Conservation (phyloP, 768 basidiomycete species). For the Leccinum subtestaceum region DNA sequence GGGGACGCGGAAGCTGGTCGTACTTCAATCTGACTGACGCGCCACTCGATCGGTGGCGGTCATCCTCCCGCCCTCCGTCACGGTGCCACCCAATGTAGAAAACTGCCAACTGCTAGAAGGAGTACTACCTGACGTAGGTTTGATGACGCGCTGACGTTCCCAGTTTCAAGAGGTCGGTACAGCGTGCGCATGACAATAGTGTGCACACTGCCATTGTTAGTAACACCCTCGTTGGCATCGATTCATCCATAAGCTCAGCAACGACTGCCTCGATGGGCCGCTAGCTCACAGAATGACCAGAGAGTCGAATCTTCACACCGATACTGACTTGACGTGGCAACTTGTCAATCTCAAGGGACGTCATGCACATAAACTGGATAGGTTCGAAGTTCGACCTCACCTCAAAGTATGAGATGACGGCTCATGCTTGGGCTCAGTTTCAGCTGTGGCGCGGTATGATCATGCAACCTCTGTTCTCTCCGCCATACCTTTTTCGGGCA, state of each 20-base stretch:
- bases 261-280: too few relatives aligned
- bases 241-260: not conserved
- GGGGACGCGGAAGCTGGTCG: not conserved
- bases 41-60: slow-evolving; percentile 5
- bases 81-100: not conserved
- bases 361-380: not conserved
- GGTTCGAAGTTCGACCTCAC: not conserved
- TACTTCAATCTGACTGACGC: not conserved
- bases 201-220: not conserved
- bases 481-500: slow-evolving; percentile 3
- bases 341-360: not conserved
- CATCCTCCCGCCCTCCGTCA: not conserved
- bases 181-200: not conserved
- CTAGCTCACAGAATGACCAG: not conserved
- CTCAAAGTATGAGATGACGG: not conserved
- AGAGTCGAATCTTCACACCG: not conserved
- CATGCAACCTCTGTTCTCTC: not conserved
- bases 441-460: not conserved
- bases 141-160: not conserved
- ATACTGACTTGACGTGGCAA: slow-evolving; percentile 3
- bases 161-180: not conserved
- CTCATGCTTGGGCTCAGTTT: not conserved
- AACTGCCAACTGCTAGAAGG: slow-evolving; percentile 3
- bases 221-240: not conserved
- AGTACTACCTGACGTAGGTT: not conserved